Evolutionary conservation across 2,329 filamentous ascomycete genomes (phyloP).

Genomic region (Pezicula neosporulosa): DNA sequence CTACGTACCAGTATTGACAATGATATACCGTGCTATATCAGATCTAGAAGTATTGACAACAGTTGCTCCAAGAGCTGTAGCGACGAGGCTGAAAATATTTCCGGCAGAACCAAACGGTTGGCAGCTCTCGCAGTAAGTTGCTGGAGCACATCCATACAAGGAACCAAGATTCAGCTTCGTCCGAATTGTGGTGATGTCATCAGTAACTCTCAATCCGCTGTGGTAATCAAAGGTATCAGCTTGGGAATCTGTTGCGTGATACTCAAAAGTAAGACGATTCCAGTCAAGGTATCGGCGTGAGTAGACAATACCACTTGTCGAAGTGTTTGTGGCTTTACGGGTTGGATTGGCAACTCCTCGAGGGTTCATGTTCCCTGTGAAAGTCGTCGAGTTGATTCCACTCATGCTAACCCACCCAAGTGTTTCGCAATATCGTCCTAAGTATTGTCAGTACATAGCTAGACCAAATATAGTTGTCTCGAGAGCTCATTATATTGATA

Average conservation of each 20-base stretch:
- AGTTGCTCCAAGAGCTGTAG: constrained; percentile 68
- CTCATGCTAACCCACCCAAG: constrained; percentile 87
- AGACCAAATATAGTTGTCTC: too few relatives aligned
- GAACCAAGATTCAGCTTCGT: constrained; percentile 67
- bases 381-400: constrained; percentile 39
- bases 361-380: constrained; percentile 17
- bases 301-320: constrained; percentile 42
- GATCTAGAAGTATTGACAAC: constrained; percentile 53
- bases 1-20: constrained; percentile 76
- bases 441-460: neutral
- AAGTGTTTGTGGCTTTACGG: constrained; percentile 18
- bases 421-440: constrained; percentile 78
- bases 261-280: constrained; percentile 72
- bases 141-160: constrained; percentile 75
- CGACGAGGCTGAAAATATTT: constrained; percentile 65
- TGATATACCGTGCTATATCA: constrained; percentile 62
- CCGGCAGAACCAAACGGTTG: constrained; percentile 66
- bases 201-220: constrained; percentile 66
- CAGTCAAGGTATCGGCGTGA: constrained; percentile 85
- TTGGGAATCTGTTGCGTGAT: constrained; percentile 74
- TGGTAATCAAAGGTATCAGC: constrained; percentile 69
- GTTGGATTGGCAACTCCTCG: constrained; percentile 29
- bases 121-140: constrained; percentile 76
- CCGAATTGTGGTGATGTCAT: constrained; percentile 66
- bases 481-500: too few relatives aligned